Evolutionary conservation across 176 grass and related monocot species (phyloP), one percentile per base, ranked within the genome.

Genomic region (Phoenix dactylifera): DNA sequence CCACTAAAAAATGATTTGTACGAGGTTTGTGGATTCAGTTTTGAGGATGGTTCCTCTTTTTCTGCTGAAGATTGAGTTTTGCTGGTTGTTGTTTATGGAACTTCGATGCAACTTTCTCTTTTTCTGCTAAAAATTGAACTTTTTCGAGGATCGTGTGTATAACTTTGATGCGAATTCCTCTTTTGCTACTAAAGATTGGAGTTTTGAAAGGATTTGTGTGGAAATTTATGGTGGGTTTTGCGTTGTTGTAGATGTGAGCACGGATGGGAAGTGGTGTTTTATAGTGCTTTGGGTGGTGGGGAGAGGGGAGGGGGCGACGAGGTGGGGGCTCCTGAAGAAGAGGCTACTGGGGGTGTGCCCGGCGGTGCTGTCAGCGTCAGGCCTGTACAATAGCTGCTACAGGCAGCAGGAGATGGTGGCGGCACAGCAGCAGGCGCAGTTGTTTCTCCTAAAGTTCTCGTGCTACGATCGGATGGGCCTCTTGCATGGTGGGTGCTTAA

Each of bases 371-470:
- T 7, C 25, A 25, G 4, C 22, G 15, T 51, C 49, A 7, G 64
- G 64, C 17, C 50, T 55, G 5, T 51, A 67, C 5, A 35, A 32
- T 23, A 54, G 9, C 18, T 51, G 19, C 51, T 67, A 54, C 51
- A 30, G 4, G 4, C 35, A 44, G 35, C 35, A 72, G 22, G 55
- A 62, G 69, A 29, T n/a, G 55, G 22, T 1, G 39, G 48, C 1
- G 7, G 12, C 7, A 28, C 39, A 72, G 24, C 24, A 72, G 58
- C 14, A 17, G 7, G 58, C 69, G 1, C 57, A 72, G 19, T 24
- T 72, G 17, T 72, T 61, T 52, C 49, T 72, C 6, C 69, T 72
- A 17, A 60, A 72, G 57, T 72, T 62, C 49, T 72, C 39, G 3
- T 62, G 69, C 49, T 30, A 30, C 23, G 69, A 72, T 61, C 24